Percentiles rank a stretch among this genome's conserved stretches.
Evolutionary conservation across 257 asterid genomes (phyloP).

Genomic region (Schizonepeta tenuifolia): DNA sequence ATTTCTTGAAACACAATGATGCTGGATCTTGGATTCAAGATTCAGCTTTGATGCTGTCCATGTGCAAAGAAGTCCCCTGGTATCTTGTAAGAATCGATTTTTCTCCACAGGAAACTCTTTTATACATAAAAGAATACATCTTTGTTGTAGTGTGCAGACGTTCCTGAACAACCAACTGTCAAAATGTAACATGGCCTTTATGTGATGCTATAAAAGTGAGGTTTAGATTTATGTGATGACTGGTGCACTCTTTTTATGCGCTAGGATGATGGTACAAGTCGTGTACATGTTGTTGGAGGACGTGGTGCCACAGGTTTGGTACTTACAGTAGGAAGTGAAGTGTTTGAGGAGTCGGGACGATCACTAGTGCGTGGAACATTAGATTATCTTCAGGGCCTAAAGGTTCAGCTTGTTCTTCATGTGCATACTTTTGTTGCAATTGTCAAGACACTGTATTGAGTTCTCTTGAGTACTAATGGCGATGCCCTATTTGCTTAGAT

Average conservation of each 20-base stretch:
- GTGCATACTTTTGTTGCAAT: conserved; percentile 22
- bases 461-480: conserved; percentile 14
- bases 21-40: conserved; percentile 99
- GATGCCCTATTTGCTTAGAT: conserved; percentile 55
- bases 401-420: conserved; percentile 53
- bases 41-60: conserved; percentile 95
- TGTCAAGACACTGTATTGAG: conserved; percentile 13
- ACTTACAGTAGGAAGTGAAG: conserved; percentile 88
- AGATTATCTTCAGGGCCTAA: conserved; percentile 97
- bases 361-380: conserved; percentile 95
- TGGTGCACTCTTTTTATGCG: conserved; percentile 18
- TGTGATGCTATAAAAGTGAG: conserved; percentile 3
- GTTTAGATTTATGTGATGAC: conserved; percentile 27
- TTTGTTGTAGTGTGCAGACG: neutral
- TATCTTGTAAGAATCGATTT: conserved; percentile 69
- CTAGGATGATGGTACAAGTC: conserved; percentile 93
- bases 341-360: conserved; percentile 94
- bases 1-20: conserved; percentile 95
- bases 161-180: neutral
- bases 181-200: conserved; percentile 18
- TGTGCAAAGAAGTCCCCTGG: conserved; percentile 99
- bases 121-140: neutral
- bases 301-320: conserved; percentile 97
- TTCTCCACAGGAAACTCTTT: conserved; percentile 12
- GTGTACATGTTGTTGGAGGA: conserved; percentile 89